Base-by-base conservation (phyloP, 2,329 filamentous ascomycete species). In the Ophiocordyceps robertsii region DNA sequence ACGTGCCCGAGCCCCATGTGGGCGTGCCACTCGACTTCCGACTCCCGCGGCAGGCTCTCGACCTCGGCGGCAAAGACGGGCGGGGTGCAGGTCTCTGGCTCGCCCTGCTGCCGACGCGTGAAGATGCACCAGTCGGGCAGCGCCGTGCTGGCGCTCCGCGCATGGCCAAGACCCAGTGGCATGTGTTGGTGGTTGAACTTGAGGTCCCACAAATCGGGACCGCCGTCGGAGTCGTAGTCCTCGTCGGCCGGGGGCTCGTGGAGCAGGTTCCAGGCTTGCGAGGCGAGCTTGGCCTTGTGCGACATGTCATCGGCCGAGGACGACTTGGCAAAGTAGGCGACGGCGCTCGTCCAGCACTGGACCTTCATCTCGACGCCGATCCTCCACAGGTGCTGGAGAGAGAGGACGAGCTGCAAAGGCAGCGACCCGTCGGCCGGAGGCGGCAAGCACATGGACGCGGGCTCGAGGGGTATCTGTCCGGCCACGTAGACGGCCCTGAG, bases 401-500 rank as follows among this genome's bases (percentile, higher is more conserved):
- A 76, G 5, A 98, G 69, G 0, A 75, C 66, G 6, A 82, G 69
- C 55, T 89, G 80, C 29, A 77, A 59, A 29, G 60, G 56, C 48
- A 79, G 73, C 6, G 62, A 61, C 4, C 48, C 55, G 4, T 65
- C 53, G 16, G 54, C 56, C 1, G 56, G 44, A 5, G 51, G 43
- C 1, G 73, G 70, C 2, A 85, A 59, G 3, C 62, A 53, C 90
- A 96, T 96, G 4, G 75, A 81, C 4, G 80, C 73, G 0, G 92
- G 89, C 6, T 90, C 64, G 4, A 98, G 72, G 2, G 90, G 87
- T 40, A 98, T 95, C 61, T 96, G 92, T 0, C 92, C 92, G 0
- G 92, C 89, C 31, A 95, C 71, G 43, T 79, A 80, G 14, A 90
- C 63, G 1, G 62, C 46, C 32, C 62, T 57, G 3, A 61, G 47